Conservation (phyloP, 495 filamentous ascomycete species). For the Hyaloscypha hepaticicola region DNA sequence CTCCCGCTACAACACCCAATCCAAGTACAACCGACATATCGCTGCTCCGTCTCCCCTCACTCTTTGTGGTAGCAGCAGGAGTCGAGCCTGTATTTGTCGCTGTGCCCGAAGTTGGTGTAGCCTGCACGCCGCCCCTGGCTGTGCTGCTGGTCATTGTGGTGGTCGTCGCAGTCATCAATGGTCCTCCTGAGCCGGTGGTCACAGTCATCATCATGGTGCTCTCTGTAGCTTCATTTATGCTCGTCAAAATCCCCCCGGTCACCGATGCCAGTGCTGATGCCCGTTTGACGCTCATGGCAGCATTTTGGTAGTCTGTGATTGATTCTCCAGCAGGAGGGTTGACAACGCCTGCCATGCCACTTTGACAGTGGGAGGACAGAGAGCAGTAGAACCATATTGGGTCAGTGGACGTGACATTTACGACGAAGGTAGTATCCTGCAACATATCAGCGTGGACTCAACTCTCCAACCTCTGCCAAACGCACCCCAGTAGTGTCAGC, state of each 20-base stretch:
- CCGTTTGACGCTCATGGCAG: slow-evolving; percentile 4
- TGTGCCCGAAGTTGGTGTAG: slow-evolving; percentile 4
- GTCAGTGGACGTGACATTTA: slow-evolving; percentile 41
- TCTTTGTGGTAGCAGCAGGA: background rate
- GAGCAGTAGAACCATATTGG: slow-evolving; percentile 53
- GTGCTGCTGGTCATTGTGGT: background rate
- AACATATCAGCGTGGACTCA: background rate
- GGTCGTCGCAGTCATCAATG: slow-evolving; percentile 2
- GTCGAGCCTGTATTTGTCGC: background rate
- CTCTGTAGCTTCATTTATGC: background rate
- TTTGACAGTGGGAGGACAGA: slow-evolving; percentile 40
- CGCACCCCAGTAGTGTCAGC: slow-evolving; percentile 26
- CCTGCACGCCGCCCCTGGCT: background rate
- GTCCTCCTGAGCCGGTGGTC: background rate
- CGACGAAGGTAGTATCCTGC: slow-evolving; percentile 44
- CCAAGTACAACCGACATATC: slow-evolving; percentile 14
- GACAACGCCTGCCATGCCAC: slow-evolving; percentile 49
- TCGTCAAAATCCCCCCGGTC: slow-evolving; percentile 14
- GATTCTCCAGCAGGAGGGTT: slow-evolving; percentile 35
- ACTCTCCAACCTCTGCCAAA: background rate
- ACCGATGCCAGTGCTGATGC: slow-evolving; percentile 1
- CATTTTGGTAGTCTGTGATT: slow-evolving; percentile 9
- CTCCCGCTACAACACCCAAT: slow-evolving; percentile 15
- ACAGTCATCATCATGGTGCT: background rate
- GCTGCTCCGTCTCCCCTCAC: background rate